Conservation (phyloP, 768 basidiomycete genomes). For the Daedalea quercina region DNA sequence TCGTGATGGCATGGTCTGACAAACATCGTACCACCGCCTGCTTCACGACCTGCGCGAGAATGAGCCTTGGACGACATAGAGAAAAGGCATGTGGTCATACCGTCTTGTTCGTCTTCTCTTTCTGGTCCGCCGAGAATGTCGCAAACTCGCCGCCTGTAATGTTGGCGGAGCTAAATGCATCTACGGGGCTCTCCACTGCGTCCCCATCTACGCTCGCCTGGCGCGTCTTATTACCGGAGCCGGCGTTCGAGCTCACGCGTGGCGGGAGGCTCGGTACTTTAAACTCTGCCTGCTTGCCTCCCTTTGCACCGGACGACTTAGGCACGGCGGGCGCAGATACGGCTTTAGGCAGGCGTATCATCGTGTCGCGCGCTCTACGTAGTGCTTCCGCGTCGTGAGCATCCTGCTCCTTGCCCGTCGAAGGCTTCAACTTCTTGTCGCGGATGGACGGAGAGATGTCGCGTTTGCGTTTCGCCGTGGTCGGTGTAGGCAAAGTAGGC, state of each 20-base stretch:
- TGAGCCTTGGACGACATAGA: neutral
- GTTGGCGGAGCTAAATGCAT: neutral
- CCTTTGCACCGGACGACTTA: slow-evolving; percentile 9
- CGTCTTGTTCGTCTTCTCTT: slow-evolving; percentile 58
- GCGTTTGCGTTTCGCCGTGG: slow-evolving; percentile 16
- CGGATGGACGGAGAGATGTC: slow-evolving; percentile 15
- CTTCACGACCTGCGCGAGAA: slow-evolving; percentile 30
- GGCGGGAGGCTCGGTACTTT: slow-evolving; percentile 19
- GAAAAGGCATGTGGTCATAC: slow-evolving; percentile 25
- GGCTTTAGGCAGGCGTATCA: slow-evolving; percentile 29
- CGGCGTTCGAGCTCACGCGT: slow-evolving; percentile 2
- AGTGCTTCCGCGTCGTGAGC: slow-evolving; percentile 25
- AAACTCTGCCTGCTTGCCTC: slow-evolving; percentile 14
- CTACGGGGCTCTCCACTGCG: slow-evolving; percentile 1
- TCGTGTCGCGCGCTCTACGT: slow-evolving; percentile 30
- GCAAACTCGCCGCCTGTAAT: neutral
- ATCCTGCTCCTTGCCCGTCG: slow-evolving; percentile 12
- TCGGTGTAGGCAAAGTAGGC: slow-evolving; percentile 36
- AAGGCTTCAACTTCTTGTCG: slow-evolving; percentile 15
- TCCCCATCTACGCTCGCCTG: slow-evolving; percentile 8
- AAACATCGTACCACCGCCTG: slow-evolving; percentile 29
- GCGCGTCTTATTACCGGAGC: too few relatives aligned
- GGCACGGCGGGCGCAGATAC: slow-evolving; percentile 5
- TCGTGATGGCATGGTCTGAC: slow-evolving; percentile 24
- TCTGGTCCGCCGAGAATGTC: slow-evolving; percentile 28